Evolutionary conservation across 768 basidiomycete genomes (phyloP).

Genomic region (Trametes maxima): DNA sequence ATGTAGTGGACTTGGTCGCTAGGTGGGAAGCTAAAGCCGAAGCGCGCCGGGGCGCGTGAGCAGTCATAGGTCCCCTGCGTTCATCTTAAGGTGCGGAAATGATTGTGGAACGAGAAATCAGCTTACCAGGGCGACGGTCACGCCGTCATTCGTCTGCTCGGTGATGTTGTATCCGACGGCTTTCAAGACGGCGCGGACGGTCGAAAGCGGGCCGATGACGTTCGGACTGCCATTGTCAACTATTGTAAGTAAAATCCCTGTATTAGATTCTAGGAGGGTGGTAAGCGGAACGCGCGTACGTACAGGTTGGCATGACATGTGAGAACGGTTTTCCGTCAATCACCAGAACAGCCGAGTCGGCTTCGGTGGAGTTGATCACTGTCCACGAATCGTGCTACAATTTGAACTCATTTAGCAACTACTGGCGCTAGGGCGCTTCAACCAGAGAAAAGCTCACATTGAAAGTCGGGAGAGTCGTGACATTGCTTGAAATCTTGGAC

Average conservation of each 20-base stretch:
- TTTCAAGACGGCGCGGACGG: conserved; percentile 4
- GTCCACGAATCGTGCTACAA: conserved; percentile 14
- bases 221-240: conserved; percentile 21
- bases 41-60: conserved; percentile 12
- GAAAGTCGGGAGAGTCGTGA: conserved; percentile 7
- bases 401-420: background rate
- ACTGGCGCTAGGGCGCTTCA: background rate
- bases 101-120: background rate
- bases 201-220: conserved; percentile 12
- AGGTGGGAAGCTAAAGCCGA: conserved; percentile 23
- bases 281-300: background rate
- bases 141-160: conserved; percentile 8
- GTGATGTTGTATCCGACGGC: conserved; percentile 19
- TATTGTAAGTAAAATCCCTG: background rate
- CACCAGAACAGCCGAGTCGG: conserved; percentile 6
- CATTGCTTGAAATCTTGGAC: conserved; percentile 1
- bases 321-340: conserved; percentile 16
- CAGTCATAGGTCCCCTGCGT: conserved; percentile 23
- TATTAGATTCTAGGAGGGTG: no score
- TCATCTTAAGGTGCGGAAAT: background rate
- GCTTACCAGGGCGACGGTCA: conserved; percentile 11
- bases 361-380: conserved; percentile 4
- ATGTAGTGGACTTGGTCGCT: conserved; percentile 20
- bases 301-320: conserved; percentile 13
- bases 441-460: background rate